A percentile compares a stretch with the other conserved stretches of the same genome.
These are phyloP conservation scores for Alloascoidea africana DNA, from an alignment of 805 yeast species.

Conservation along the genomic window DNA sequence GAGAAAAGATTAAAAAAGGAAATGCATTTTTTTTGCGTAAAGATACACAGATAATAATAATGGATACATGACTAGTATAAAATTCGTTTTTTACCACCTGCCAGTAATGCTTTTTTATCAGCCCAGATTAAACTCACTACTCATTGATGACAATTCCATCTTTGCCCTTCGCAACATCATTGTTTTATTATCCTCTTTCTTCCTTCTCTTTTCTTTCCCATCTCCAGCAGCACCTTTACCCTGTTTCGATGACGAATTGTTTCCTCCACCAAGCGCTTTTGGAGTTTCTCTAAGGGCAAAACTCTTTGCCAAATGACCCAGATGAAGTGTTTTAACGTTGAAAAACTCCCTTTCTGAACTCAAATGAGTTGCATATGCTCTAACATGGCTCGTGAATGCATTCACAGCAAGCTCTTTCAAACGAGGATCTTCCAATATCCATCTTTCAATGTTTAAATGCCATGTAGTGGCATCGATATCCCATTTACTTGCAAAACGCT, in stretches of 20 bases:
- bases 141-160: constrained; percentile 44
- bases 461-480: constrained; percentile 92
- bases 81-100: neutral
- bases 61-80: neutral
- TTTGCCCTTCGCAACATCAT: constrained; percentile 67
- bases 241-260: constrained; percentile 13
- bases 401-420: constrained; percentile 55
- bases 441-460: constrained; percentile 84
- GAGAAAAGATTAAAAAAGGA: constrained; percentile 2
- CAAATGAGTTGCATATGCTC: constrained; percentile 94
- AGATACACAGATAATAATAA: constrained; percentile 7
- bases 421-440: constrained; percentile 55
- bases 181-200: constrained; percentile 53
- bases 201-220: constrained; percentile 19
- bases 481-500: constrained; percentile 36
- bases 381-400: constrained; percentile 77
- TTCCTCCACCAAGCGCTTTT: constrained; percentile 44
- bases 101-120: constrained; percentile 4
- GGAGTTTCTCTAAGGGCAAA: constrained; percentile 95
- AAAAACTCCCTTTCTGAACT: constrained; percentile 65
- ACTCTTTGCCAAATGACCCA: constrained; percentile 92
- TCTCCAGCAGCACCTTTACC: constrained; percentile 10
- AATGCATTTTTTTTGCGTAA: neutral
- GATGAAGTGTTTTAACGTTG: constrained; percentile 69
- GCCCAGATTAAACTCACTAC: constrained; percentile 58